Conservation (phyloP, 148 eudicot species). For the Fagopyrum tataricum region DNA sequence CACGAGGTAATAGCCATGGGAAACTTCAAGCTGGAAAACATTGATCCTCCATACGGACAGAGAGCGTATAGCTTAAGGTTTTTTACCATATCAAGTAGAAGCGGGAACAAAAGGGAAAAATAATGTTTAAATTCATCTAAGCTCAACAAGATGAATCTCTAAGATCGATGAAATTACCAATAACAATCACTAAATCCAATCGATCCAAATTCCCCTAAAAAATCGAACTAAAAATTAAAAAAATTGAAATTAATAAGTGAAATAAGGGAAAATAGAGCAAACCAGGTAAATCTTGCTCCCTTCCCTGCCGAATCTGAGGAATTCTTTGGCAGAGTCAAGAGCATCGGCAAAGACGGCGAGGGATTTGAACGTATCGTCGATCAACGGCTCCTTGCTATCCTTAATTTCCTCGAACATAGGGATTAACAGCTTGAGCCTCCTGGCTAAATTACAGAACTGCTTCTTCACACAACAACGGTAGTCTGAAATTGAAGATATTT, state of each 20-base stretch:
- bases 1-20: background rate
- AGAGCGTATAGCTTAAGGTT: background rate
- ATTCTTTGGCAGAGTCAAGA: slow-evolving; percentile 45
- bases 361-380: slow-evolving; percentile 22
- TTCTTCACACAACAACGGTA: slow-evolving; percentile 55
- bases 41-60: background rate
- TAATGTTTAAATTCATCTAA: background rate
- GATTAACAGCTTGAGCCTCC: slow-evolving; percentile 70
- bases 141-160: background rate
- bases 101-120: background rate
- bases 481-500: slow-evolving; percentile 49
- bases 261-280: background rate
- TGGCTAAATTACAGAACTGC: slow-evolving; percentile 62
- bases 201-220: background rate
- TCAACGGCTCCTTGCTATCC: slow-evolving; percentile 35
- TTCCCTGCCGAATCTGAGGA: slow-evolving; percentile 56
- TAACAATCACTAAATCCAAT: background rate
- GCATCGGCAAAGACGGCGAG: slow-evolving; percentile 26
- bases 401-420: slow-evolving; percentile 90
- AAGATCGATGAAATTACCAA: background rate
- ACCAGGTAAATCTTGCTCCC: slow-evolving; percentile 91
- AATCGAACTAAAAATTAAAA: background rate
- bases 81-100: background rate
- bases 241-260: background rate
- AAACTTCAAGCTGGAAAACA: background rate